Conservation (phyloP, 2,329 filamentous ascomycete species). For the Aspergillus texensis region DNA sequence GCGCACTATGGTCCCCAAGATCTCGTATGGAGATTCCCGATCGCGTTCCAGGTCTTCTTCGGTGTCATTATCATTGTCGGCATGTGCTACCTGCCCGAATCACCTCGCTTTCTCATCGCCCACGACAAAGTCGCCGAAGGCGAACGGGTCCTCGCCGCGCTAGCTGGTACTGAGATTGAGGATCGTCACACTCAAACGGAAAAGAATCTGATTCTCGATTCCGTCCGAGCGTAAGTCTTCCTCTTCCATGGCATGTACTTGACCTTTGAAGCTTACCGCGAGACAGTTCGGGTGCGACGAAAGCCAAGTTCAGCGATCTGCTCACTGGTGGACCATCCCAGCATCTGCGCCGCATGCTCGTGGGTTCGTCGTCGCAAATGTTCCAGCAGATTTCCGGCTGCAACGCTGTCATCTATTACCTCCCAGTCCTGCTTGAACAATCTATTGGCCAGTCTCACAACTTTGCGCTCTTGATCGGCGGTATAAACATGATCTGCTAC, state of each 20-base stretch:
- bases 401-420: constrained; percentile 22
- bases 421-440: constrained; percentile 17
- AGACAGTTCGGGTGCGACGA: constrained; percentile 8
- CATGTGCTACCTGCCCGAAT: constrained; percentile 21
- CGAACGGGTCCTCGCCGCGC: constrained; percentile 12
- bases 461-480: constrained; percentile 18
- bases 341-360: constrained; percentile 18
- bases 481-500: constrained; percentile 22
- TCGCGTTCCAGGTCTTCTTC: constrained; percentile 22
- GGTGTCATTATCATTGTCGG: constrained; percentile 22
- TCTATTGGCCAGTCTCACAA: constrained; percentile 15
- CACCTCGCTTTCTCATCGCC: constrained; percentile 22
- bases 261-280: not conserved
- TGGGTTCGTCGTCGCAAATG: constrained; percentile 18
- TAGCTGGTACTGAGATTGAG: constrained; percentile 15
- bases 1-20: constrained; percentile 15
- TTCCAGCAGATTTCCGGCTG: constrained; percentile 21
- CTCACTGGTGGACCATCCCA: constrained; percentile 19
- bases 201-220: constrained; percentile 16
- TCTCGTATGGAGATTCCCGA: constrained; percentile 22
- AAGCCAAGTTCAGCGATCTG: constrained; percentile 13
- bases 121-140: constrained; percentile 19
- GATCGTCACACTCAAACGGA: constrained; percentile 16
- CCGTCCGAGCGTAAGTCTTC: constrained; percentile 14
- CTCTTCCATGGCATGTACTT: not conserved